Evolutionary conservation across 208 protist species (phyloP).

Genomic region (Angomonas ambiguus): DNA sequence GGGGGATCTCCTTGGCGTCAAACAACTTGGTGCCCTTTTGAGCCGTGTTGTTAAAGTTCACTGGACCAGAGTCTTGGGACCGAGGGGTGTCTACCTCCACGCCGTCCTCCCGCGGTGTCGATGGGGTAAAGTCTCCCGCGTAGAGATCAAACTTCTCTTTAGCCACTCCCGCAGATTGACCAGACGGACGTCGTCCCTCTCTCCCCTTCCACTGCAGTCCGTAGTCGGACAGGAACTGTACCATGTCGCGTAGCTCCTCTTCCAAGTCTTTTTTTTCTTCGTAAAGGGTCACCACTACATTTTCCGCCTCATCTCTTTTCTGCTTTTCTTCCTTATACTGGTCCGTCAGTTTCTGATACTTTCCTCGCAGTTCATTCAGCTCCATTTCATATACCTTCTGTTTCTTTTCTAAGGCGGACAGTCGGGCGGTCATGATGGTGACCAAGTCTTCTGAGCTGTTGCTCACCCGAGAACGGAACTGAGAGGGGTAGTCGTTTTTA

Average conservation of each 20-base stretch:
- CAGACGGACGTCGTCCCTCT: background rate
- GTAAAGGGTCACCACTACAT: conserved; percentile 57
- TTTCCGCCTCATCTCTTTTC: conserved; percentile 62
- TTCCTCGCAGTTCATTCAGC: conserved; percentile 66
- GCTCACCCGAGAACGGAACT: conserved; percentile 47
- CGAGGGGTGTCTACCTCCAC: background rate
- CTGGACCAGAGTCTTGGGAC: conserved; percentile 8
- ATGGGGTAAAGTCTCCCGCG: conserved; percentile 24
- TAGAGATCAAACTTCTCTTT: conserved; percentile 40
- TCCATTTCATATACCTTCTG: conserved; percentile 68
- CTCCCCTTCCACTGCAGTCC: conserved; percentile 33
- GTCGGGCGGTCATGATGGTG: conserved; percentile 58
- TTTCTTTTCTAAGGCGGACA: conserved; percentile 61
- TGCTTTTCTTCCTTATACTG: conserved; percentile 45
- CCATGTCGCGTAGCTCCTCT: conserved; percentile 39
- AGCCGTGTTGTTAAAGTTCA: conserved; percentile 17
- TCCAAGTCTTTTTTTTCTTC: conserved; percentile 70
- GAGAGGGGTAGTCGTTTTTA: conserved; percentile 27
- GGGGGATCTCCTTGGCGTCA: background rate
- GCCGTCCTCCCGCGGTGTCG: conserved; percentile 8
- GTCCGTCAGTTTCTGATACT: conserved; percentile 45
- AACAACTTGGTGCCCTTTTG: conserved; percentile 16
- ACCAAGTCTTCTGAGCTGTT: conserved; percentile 53
- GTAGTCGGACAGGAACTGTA: conserved; percentile 39
- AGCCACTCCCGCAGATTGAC: background rate